These are phyloP conservation scores for Cladosporium sp. DNA, from an alignment of 2,329 filamentous ascomycete species.

Conservation along the genomic window DNA sequence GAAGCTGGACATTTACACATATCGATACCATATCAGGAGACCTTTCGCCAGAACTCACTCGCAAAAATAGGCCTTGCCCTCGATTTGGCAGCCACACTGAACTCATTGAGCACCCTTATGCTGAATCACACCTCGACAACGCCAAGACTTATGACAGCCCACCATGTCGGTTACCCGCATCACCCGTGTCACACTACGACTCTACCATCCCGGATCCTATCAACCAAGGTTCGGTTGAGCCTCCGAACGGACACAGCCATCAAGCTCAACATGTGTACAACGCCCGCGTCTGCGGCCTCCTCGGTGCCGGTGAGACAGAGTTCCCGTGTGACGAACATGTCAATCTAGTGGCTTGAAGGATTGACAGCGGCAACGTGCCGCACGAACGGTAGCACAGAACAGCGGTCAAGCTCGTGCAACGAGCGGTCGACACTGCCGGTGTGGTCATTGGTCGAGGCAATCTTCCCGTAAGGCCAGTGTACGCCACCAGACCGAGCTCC, in stretches of 20 bases:
- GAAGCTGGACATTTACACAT: background rate
- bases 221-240: slow-evolving; percentile 11
- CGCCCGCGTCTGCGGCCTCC: slow-evolving; percentile 4
- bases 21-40: background rate
- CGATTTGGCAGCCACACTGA: background rate
- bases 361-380: slow-evolving; percentile 21
- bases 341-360: slow-evolving; percentile 18
- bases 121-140: background rate
- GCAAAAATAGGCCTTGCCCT: background rate
- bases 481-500: slow-evolving; percentile 8
- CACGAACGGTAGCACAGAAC: slow-evolving; percentile 13
- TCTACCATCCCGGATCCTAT: background rate
- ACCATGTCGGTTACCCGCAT: slow-evolving; percentile 8
- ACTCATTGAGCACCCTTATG: background rate
- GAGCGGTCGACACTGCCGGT: background rate
- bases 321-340: slow-evolving; percentile 15
- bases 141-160: background rate
- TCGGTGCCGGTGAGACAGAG: background rate
- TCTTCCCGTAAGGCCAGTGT: background rate
- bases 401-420: slow-evolving; percentile 16
- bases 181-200: background rate
- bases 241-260: slow-evolving; percentile 2
- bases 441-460: slow-evolving; percentile 13
- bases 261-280: background rate
- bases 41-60: background rate